A percentile compares a stretch with the other conserved stretches of the same genome.
Conservation (phyloP, 2,329 filamentous ascomycete species). For the Aspergillus fijiensis region DNA sequence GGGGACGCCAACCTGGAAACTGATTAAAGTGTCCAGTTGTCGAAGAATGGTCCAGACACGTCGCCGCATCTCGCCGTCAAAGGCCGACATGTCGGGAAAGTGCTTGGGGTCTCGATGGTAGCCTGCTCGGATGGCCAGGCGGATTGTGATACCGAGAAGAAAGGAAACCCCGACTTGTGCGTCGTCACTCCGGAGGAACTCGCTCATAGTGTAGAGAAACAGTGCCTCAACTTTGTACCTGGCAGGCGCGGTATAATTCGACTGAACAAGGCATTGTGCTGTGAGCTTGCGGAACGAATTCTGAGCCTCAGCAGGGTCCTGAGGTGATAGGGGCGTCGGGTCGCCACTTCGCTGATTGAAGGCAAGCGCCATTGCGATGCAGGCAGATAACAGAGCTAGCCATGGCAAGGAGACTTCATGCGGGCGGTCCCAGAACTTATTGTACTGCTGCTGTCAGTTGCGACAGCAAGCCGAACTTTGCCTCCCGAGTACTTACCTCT, state of each 20-base stretch:
- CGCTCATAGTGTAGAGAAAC: conserved; percentile 29
- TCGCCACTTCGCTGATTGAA: conserved; percentile 27
- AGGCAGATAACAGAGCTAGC: conserved; percentile 32
- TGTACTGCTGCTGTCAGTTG: conserved; percentile 24
- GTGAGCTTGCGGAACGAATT: conserved; percentile 51
- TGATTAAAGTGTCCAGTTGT: conserved; percentile 61
- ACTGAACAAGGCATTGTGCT: conserved; percentile 34
- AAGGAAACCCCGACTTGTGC: conserved; percentile 55
- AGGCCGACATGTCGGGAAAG: conserved; percentile 54
- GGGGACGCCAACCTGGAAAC: conserved; percentile 65
- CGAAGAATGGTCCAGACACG: conserved; percentile 42
- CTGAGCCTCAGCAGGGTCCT: conserved; percentile 25
- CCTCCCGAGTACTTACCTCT: conserved; percentile 20
- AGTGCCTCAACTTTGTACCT: conserved; percentile 35
- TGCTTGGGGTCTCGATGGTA: conserved; percentile 59
- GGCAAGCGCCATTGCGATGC: conserved; percentile 29
- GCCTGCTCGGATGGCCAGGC: conserved; percentile 62
- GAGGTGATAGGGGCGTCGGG: conserved; percentile 20
- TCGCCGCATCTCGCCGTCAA: conserved; percentile 56
- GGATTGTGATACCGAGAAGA: conserved; percentile 55
- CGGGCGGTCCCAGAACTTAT: conserved; percentile 33
- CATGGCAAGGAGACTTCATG: conserved; percentile 29
- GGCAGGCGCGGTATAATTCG: conserved; percentile 35
- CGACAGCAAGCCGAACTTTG: not conserved
- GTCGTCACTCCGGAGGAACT: conserved; percentile 34